These are phyloP conservation scores for Russula olivacea DNA, from an alignment of 768 basidiomycete genomes.

Conservation along the genomic window DNA sequence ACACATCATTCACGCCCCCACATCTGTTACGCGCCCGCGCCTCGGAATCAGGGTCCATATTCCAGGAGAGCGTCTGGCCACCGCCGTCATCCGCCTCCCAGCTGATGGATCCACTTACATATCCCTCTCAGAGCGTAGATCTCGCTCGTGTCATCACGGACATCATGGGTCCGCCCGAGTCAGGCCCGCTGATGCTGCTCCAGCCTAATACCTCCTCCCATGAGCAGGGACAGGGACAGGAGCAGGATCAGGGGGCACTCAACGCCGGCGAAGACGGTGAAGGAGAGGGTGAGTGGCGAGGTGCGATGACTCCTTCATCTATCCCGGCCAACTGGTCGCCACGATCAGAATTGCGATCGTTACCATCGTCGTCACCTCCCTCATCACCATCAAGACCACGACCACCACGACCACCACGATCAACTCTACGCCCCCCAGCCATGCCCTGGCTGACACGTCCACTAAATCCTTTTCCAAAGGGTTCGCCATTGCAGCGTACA, in stretches of 20 bases:
- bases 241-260: neutral
- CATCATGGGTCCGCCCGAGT: conserved; percentile 17
- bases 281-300: neutral
- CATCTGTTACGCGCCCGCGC: conserved; percentile 18
- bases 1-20: conserved; percentile 2
- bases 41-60: conserved; percentile 23
- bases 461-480: neutral
- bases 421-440: neutral
- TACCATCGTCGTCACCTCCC: neutral
- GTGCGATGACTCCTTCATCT: neutral
- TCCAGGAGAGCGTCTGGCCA: conserved; percentile 25
- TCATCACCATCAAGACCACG: neutral
- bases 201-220: neutral
- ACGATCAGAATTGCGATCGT: neutral
- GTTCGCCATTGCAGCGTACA: neutral
- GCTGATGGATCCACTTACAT: conserved; percentile 19
- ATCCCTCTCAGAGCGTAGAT: conserved; percentile 8
- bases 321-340: neutral
- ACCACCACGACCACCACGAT: neutral
- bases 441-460: neutral
- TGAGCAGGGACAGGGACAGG: neutral
- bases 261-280: too few relatives aligned
- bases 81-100: conserved; percentile 11
- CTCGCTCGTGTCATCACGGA: conserved; percentile 19
- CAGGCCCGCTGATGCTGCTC: neutral